These are phyloP conservation scores for Verticillium zaregamsianum DNA, from an alignment of 2,329 filamentous ascomycete species.

Conservation along the genomic window DNA sequence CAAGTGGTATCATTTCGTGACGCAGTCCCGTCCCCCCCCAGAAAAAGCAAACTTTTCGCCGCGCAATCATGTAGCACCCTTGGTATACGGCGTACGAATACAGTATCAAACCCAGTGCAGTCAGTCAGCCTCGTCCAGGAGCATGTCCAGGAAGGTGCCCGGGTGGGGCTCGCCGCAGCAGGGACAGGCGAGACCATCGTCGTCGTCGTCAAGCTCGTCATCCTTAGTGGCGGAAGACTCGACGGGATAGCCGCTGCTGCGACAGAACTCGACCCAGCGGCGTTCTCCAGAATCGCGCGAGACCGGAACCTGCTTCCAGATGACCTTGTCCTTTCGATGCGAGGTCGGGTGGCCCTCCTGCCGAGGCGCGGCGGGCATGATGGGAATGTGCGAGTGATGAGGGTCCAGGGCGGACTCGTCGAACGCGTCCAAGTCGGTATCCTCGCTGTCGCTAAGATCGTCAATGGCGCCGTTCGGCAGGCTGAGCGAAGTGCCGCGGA, in stretches of 20 bases:
- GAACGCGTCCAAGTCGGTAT: conserved; percentile 15
- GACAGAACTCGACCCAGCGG: conserved; percentile 44
- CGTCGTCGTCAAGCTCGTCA: conserved; percentile 29
- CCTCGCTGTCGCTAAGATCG: conserved; percentile 9
- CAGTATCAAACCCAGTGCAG: neutral
- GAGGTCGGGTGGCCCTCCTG: conserved; percentile 30
- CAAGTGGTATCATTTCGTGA: neutral
- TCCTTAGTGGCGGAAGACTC: conserved; percentile 3
- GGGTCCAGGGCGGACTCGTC: conserved; percentile 17
- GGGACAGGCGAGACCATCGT: conserved; percentile 25
- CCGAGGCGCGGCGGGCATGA: conserved; percentile 34
- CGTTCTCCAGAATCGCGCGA: conserved; percentile 34
- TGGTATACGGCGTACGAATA: neutral
- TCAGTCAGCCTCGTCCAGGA: conserved; percentile 2
- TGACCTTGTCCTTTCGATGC: conserved; percentile 32
- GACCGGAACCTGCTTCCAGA: conserved; percentile 48
- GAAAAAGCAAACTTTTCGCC: neutral
- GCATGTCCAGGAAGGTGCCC: conserved; percentile 14
- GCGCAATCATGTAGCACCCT: neutral
- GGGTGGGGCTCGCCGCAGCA: conserved; percentile 35
- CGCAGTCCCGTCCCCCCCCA: neutral
- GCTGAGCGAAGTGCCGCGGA: conserved; percentile 12
- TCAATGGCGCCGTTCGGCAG: conserved; percentile 9
- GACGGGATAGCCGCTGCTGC: conserved; percentile 28
- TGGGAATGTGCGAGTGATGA: conserved; percentile 23